Evolutionary conservation across 805 yeast species (phyloP), one percentile per base, ranked within the genome.

Genomic region (Blastobotrys parvus): DNA sequence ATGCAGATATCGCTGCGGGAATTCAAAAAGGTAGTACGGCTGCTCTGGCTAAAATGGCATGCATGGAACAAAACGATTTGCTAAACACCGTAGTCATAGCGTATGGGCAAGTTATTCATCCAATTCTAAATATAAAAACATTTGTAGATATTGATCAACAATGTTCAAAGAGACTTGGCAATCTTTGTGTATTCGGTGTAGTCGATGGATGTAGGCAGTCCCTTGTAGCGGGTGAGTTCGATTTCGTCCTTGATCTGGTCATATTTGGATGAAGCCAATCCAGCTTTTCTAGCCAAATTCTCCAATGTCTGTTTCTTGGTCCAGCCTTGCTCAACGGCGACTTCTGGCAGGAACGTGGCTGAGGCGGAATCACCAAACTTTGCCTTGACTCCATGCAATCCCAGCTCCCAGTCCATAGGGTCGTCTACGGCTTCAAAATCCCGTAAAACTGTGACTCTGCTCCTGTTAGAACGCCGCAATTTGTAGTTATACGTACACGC

Each of bases 321-420:
- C 95, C 96, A 87, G 1, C 75, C 78, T 52, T 89, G 94, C 51
- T 90, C 97, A 3, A 65, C 70, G 18, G 96, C 94, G 1, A 92
- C 97, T 34, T 79, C 83, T 0, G 98, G 98, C 33, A 92, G 63
- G 52, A 87, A 92, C 0, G 97, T 92, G 0, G 97, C 87, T 39
- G 81, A 74, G 22, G 50, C 43, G 0, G 57, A 46, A 3, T 63
- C 56, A 1, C 72, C 70, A 52, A 86, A 77, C 15, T 64, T 58
- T 4, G 88, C 72, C 43, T 77, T 70, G 16, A 92, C 73, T 0
- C 98, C 98, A 60, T 92, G 92, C 11, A 56, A 58, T 0, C 98
- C 97, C 38, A 90, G 59, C 5, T 62, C 70, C 97, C 97, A 92
- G 55, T 84, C 83, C 39, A 69, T 61, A 0, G 79, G 71, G 46